Evolutionary conservation across 2,329 filamentous ascomycete species (phyloP).

Genomic region (Geosmithia putterillii): DNA sequence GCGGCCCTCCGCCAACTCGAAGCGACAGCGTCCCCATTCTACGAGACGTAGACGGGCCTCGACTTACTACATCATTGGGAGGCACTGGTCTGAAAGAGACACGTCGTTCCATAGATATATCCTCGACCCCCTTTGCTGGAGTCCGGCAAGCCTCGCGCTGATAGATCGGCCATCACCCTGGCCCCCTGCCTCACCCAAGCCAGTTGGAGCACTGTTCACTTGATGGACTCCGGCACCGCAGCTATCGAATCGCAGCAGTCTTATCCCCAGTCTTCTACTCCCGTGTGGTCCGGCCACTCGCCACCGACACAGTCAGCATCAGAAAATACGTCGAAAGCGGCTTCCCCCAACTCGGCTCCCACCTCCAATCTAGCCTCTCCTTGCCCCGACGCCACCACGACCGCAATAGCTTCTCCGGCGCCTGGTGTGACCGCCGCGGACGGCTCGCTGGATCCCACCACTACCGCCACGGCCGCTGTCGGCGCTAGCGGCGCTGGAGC

Average conservation of each 20-base stretch:
- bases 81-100: neutral
- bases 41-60: neutral
- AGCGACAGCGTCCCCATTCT: neutral
- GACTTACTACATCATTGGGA: neutral
- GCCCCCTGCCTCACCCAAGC: neutral
- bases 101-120: neutral
- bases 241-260: conserved; percentile 24
- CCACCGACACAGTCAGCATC: neutral
- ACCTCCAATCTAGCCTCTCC: conserved; percentile 1
- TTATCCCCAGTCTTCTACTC: conserved; percentile 11
- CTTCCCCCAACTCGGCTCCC: neutral
- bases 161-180: neutral
- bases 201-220: conserved; percentile 5
- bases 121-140: no score
- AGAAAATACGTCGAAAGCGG: neutral
- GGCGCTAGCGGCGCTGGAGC: conserved; percentile 5
- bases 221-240: conserved; percentile 25
- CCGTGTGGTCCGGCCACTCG: neutral
- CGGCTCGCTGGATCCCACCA: conserved; percentile 15
- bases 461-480: conserved; percentile 3
- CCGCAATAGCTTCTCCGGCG: conserved; percentile 2
- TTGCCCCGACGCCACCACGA: conserved; percentile 2
- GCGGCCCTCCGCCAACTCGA: neutral
- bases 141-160: neutral
- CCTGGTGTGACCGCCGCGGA: conserved; percentile 7